Percentiles rank a stretch among this genome's conserved stretches.
Evolutionary conservation across 805 yeast genomes (phyloP).

Genomic region (Saturnispora serradocipensis): DNA sequence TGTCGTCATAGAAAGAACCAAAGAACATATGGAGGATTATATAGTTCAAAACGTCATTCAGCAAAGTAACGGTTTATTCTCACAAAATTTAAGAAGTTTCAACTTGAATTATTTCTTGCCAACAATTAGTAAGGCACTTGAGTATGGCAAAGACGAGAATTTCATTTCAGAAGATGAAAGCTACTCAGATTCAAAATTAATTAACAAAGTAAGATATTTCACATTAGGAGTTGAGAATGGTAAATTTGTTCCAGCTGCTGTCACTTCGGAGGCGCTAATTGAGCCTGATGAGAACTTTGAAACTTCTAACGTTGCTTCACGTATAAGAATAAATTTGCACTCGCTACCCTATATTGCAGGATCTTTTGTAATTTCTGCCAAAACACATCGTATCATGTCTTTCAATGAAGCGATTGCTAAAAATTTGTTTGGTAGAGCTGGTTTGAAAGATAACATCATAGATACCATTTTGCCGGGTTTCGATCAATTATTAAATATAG

Average conservation of each 20-base stretch:
- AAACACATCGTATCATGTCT: slow-evolving; percentile 45
- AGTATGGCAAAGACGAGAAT: neutral
- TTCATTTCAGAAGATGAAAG: slow-evolving; percentile 6
- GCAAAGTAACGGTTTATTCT: slow-evolving; percentile 16
- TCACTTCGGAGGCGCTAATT: slow-evolving; percentile 51
- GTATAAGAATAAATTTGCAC: slow-evolving; percentile 55
- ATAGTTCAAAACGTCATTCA: slow-evolving; percentile 7
- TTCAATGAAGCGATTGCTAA: slow-evolving; percentile 72
- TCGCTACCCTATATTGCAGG: slow-evolving; percentile 85
- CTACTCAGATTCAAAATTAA: slow-evolving; percentile 29
- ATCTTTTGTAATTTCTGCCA: slow-evolving; percentile 56
- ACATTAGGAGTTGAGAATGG: slow-evolving; percentile 35
- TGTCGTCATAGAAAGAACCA: slow-evolving; percentile 36
- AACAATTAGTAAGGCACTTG: slow-evolving; percentile 15
- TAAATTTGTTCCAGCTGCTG: slow-evolving; percentile 62
- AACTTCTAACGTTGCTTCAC: slow-evolving; percentile 12
- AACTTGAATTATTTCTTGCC: slow-evolving; percentile 18
- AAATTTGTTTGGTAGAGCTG: slow-evolving; percentile 64
- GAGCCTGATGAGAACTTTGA: slow-evolving; percentile 27
- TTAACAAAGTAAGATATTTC: slow-evolving; percentile 56
- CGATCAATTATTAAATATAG: slow-evolving; percentile 34
- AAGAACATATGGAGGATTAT: slow-evolving; percentile 10
- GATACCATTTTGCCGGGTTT: slow-evolving; percentile 58
- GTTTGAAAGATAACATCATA: slow-evolving; percentile 40
- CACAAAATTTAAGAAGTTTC: slow-evolving; percentile 10